Conservation (phyloP, 768 basidiomycete genomes). For the Pisolithus microcarpus region DNA sequence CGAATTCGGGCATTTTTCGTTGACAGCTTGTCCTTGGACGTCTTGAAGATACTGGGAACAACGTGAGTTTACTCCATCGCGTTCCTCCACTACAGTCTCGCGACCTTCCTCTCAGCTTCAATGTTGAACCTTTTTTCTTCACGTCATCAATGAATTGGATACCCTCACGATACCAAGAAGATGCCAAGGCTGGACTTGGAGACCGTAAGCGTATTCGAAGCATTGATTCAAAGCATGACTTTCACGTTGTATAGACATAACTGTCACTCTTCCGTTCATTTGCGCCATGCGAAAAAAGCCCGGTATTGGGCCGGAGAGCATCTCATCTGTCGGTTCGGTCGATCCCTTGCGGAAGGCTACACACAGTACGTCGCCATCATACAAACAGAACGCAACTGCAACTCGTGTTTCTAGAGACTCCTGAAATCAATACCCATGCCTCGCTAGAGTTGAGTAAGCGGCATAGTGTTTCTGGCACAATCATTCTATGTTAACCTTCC, state of each 20-base stretch:
- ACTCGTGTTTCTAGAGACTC: neutral
- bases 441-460: conserved; percentile 21
- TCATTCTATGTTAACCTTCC: neutral
- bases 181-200: conserved; percentile 15
- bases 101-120: conserved; percentile 24
- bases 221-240: neutral
- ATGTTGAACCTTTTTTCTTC: conserved; percentile 40
- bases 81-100: neutral
- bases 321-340: neutral
- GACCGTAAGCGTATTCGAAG: conserved; percentile 30
- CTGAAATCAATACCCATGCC: conserved; percentile 29
- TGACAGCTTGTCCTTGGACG: conserved; percentile 27
- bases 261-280: conserved; percentile 36
- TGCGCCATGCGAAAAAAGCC: conserved; percentile 35
- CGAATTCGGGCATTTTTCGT: conserved; percentile 32
- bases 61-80: conserved; percentile 17
- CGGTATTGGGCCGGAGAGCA: conserved; percentile 13
- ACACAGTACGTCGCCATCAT: neutral
- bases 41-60: conserved; percentile 32
- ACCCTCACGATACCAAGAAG: conserved; percentile 37
- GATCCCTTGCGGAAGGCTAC: neutral
- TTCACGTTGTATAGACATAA: conserved; percentile 31
- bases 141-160: conserved; percentile 38
- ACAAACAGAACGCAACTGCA: neutral
- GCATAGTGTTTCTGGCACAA: neutral